Evolutionary conservation across 2,329 filamentous ascomycete genomes (phyloP), one percentile per base, ranked within the genome.

Genomic region (Arthroderma sp.): DNA sequence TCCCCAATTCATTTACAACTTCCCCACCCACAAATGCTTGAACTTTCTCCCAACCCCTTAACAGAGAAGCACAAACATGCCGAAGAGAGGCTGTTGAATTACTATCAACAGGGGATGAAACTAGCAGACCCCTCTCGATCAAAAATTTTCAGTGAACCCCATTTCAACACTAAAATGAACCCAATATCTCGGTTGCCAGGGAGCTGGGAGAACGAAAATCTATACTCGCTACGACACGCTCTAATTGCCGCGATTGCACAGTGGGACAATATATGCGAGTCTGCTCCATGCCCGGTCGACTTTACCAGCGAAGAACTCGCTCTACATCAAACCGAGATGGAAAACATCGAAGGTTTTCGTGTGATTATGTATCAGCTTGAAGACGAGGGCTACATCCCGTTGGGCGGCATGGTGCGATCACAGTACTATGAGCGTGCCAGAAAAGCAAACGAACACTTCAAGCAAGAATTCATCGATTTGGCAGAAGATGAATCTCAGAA

Each of bases 211-310:
- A 60, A 58, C 44, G 41, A 50, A 1, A 48, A 63, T 51, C 37
- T 62, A 1, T 61, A 62, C 44, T 62, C 58, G 38, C 50, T 63
- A 3, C 58, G 58, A 7, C 45, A 60, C 29, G 29, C 29, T 4
- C 10, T 43, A 11, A 36, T 36, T 36, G 8, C 40, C 3, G 29
- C 61, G 11, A 43, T 41, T 5, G 47, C 50, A 0, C n/a, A 53
- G 3, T 61, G 55, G 59, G 39, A 51, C 3, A 48, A 52, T 2
- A 5, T 56, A 29, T 48, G 50, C 11, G 43, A 50, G 8, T 29
- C 40, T 4, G 15, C 36, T 1, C 38, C 49, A 29, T 60, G 53
- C 44, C 57, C 55, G 4, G 51, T 61, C 22, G 6, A 31, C 10
- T 56, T 58, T 43, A 57, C 42, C 1, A 22, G 30, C 1, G 29